A percentile compares a stretch with the other conserved stretches of the same genome.
Conservation (phyloP, 1,284 basidiomycete species). For the Phellopilus nigrolimitatus region DNA sequence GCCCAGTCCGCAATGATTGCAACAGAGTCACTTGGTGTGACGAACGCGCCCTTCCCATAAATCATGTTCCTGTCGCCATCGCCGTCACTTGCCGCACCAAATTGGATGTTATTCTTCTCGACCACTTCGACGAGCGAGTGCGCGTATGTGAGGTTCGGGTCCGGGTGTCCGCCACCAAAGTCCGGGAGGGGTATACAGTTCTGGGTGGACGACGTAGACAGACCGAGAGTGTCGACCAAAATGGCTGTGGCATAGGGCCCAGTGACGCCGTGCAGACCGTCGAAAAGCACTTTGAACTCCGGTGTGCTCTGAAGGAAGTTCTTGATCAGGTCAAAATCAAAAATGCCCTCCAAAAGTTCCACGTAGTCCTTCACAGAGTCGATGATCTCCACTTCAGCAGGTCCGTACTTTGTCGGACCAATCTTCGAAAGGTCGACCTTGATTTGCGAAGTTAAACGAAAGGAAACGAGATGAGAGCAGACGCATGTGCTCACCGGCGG, state of each 20-base stretch:
- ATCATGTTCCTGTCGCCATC: conserved; percentile 99
- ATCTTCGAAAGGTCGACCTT: conserved; percentile 84
- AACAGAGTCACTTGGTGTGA: conserved; percentile 95
- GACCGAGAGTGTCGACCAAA: conserved; percentile 80
- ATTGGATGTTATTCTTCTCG: conserved; percentile 81
- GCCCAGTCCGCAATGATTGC: conserved; percentile 99
- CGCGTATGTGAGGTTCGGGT: conserved; percentile 98
- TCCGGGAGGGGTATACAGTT: conserved; percentile 90
- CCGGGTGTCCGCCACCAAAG: conserved; percentile 96
- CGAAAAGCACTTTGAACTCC: conserved; percentile 89
- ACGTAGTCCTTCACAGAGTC: conserved; percentile 94
- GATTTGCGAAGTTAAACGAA: conserved; percentile 12
- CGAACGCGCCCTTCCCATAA: conserved; percentile 96
- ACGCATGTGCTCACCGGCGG: conserved; percentile 51
- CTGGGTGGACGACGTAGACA: conserved; percentile 80
- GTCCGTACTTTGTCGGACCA: conserved; percentile 78
- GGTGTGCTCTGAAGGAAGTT: conserved; percentile 70
- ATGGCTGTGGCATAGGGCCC: conserved; percentile 94
- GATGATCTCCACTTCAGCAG: conserved; percentile 85
- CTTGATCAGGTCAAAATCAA: conserved; percentile 93
- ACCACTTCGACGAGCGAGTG: conserved; percentile 92
- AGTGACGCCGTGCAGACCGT: conserved; percentile 95
- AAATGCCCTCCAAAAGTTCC: conserved; percentile 81
- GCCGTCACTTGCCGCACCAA: conserved; percentile 96
- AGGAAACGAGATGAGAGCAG: background rate